A percentile compares a stretch with the other conserved stretches of the same genome.
phyloP scores from a whole-genome alignment of 331 rosid genomes.

The Arachis monticola region DNA sequence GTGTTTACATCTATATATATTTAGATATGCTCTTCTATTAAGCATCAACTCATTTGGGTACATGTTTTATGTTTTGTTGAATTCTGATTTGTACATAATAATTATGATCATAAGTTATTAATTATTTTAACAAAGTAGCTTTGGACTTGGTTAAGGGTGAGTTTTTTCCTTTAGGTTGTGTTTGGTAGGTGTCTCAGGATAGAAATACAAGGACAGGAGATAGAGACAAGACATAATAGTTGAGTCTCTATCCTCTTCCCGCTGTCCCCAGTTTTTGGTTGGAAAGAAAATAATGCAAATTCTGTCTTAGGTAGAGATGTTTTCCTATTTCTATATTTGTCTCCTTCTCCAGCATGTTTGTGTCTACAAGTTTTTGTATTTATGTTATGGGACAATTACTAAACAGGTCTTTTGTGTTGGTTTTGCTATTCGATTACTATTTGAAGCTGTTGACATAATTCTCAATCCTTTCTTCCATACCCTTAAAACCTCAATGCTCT shows the following conservation, averaged over 20 bases:
- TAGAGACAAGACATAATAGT: too few relatives aligned
- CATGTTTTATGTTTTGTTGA: constrained; percentile 9
- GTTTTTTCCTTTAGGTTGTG: background rate
- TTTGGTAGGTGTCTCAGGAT: too few relatives aligned
- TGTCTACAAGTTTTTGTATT: too few relatives aligned
- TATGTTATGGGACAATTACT: too few relatives aligned
- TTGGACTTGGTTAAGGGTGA: constrained; percentile 21
- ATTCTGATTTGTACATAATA: constrained; percentile 9
- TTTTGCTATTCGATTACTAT: constrained; percentile 13
- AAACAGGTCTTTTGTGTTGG: background rate
- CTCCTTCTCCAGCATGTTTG: too few relatives aligned
- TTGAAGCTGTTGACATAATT: constrained; percentile 22
- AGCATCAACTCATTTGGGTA: constrained; percentile 3
- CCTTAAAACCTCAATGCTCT: constrained; percentile 21
- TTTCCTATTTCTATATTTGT: too few relatives aligned
- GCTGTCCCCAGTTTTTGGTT: too few relatives aligned
- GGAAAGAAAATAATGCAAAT: too few relatives aligned
- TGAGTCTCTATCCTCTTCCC: too few relatives aligned
- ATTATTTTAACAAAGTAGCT: background rate
- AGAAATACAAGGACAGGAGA: too few relatives aligned
- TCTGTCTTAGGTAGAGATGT: too few relatives aligned
- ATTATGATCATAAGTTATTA: background rate
- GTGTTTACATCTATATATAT: background rate
- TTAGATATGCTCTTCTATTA: constrained; percentile 5
- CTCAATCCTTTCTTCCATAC: constrained; percentile 27